phyloP scores from a whole-genome alignment of 345 rosid genomes.

The Citrus cavaleriei region DNA sequence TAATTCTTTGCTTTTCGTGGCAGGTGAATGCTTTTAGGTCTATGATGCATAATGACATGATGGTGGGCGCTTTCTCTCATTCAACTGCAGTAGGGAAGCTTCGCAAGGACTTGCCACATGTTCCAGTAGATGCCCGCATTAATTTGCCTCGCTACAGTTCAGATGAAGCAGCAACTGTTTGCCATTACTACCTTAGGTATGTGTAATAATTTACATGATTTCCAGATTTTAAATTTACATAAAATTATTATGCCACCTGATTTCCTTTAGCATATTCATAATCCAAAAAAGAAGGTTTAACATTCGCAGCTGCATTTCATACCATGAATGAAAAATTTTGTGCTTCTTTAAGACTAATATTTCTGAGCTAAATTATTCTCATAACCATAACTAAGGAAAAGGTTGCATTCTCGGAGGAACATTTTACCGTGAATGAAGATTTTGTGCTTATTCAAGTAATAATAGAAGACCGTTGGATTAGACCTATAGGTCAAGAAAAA shows the following conservation, averaged over 20 bases:
- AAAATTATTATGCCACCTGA: not conserved
- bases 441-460: not conserved
- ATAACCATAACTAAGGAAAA: not conserved
- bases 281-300: no score
- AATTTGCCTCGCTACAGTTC: conserved; percentile 61
- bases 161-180: conserved; percentile 87
- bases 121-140: conserved; percentile 74
- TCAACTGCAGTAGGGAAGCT: conserved; percentile 96
- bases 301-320: not conserved
- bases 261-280: not conserved
- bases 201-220: conserved; percentile 4
- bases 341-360: not conserved
- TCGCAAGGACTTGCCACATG: conserved; percentile 85
- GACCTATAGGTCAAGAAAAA: no score
- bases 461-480: not conserved
- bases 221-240: not conserved
- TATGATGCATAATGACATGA: conserved; percentile 92
- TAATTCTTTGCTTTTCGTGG: conserved; percentile 17
- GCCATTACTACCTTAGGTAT: conserved; percentile 92
- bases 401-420: not conserved
- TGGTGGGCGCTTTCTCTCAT: conserved; percentile 93
- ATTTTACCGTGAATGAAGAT: not conserved
- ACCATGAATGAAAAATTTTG: not conserved
- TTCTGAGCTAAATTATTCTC: not conserved
- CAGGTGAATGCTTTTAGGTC: conserved; percentile 93